Percentiles rank a stretch among this genome's conserved stretches.
Evolutionary conservation across 305 asterid species (phyloP).

Genomic region (Fraxinus floribunda): DNA sequence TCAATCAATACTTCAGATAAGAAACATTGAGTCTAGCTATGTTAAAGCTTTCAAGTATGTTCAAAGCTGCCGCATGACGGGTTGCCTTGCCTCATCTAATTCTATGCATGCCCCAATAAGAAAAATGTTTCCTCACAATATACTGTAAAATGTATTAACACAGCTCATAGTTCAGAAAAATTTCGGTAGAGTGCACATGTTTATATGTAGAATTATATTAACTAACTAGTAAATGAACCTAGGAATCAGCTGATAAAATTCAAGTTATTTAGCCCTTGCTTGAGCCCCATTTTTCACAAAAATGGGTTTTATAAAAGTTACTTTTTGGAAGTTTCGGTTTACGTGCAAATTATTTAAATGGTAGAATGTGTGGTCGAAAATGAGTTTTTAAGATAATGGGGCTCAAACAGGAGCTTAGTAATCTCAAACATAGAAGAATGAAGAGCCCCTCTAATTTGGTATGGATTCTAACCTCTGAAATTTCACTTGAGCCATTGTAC

Average conservation of each 20-base stretch:
- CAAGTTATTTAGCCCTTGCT: conserved; percentile 5
- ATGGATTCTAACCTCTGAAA: conserved; percentile 57
- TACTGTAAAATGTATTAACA: neutral
- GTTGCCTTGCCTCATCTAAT: neutral
- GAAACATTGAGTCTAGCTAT: neutral
- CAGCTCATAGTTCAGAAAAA: conserved; percentile 5
- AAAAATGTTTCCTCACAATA: neutral
- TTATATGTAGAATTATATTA: neutral
- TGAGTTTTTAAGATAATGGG: neutral
- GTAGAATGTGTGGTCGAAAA: neutral
- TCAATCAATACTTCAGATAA: conserved; percentile 20
- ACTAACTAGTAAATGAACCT: neutral
- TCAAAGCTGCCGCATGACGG: neutral
- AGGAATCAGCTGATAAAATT: neutral
- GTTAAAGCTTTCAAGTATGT: conserved; percentile 1
- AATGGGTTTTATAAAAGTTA: neutral
- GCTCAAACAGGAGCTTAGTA: neutral
- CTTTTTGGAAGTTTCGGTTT: neutral
- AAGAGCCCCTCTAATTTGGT: neutral
- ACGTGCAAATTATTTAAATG: neutral
- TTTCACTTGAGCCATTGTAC: conserved; percentile 76
- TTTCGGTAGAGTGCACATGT: neutral
- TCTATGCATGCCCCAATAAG: neutral
- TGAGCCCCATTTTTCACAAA: neutral
- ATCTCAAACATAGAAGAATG: conserved; percentile 1